Evolutionary conservation across 129 eudicot species (phyloP), one percentile per base, ranked within the genome.

Genomic region (Mikania micrantha): DNA sequence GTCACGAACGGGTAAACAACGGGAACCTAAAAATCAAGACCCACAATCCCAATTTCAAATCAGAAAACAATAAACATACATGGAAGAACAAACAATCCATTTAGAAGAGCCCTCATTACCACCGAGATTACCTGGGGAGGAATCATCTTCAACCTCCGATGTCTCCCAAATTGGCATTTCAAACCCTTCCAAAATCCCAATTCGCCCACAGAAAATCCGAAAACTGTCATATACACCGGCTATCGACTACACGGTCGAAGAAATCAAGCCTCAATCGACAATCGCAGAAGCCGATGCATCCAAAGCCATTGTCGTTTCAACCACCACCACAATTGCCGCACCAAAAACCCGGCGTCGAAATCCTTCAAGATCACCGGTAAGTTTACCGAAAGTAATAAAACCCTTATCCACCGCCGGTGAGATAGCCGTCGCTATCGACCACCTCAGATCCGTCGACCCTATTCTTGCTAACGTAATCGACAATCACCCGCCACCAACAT

Each of bases 201-300:
- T 90, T 38, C 98, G 98, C 24, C 98, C 98, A 12, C 95, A 74
- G 21, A 93, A 93, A 69, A 84, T 85, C 65, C 84, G 96, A 13
- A 89, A 85, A 59, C 88, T 89, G 40, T 86, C 96, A 0, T 56
- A 83, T 9, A 15, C 71, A 25, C 16, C 80, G 35, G 12, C 77
- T 22, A 21, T 27, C 15, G 42, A 28, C 13, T 50, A 75, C 31
- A 4, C 53, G 0, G 35, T 19, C 3, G 61, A 67, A 42, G 56
- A 66, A 60, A 59, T 48, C 2, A 49, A 48, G 11, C 36, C 69
- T 4, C 66, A 39, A 31, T 13, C 70, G 7, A 70, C 66, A 9
- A 64, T 73, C 16, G 74, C 67, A 25, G 78, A 78, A 59, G 80
- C 80, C 56, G 82, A 78, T 20, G 63, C 74, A 4, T 69, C 84